Evolutionary conservation across 2,329 filamentous ascomycete genomes (phyloP), one percentile per base, ranked within the genome.

Genomic region (Blumeriella jaapii): DNA sequence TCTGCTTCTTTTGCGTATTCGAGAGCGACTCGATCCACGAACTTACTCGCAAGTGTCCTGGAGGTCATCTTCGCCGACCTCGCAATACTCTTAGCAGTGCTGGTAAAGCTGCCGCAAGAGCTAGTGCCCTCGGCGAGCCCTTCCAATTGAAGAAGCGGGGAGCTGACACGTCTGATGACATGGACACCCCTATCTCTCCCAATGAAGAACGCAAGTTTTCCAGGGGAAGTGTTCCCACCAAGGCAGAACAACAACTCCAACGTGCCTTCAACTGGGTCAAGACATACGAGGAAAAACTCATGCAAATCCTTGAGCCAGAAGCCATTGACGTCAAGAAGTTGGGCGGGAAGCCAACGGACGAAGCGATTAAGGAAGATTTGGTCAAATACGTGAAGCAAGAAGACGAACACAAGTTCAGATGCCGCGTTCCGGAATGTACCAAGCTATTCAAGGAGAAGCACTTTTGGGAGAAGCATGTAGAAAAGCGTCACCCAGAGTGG

Each of bases 1-100:
- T 98, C 63, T 98, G 91, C 65, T 95, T 98, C 67, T 98, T 96
- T 65, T 98, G 91, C 58, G 93, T 98, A 4, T 96, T 98, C 49
- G 91, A 98, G 61, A 91, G 86, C 54, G 91, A 98, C 59, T 96
- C 89, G 0, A 79, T 96, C 14, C 91, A 98, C 54, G 91, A 98
- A 61, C 68, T 98, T 47, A 87, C 84, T 25, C 78, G 91, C 40
- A 96, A 98, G 61, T 98, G 91, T 51, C 86, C 91, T 16, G 91
- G 91, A 26, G 91, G 91, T n/a, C 91, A 98, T 65, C 74, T 98
- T 42, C 84, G 91, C 44, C 79, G 91, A 31, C 91, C 91, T 24
- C 74, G 87, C 38, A 82, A 82, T 51, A 93, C 85, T 22, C 69
- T 96, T 20, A 91, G 82, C 4, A 80, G 74, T 9, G 69, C 84